phyloP scores from a whole-genome alignment of 352 stramenopile species.

The Pythium rishiriense region DNA sequence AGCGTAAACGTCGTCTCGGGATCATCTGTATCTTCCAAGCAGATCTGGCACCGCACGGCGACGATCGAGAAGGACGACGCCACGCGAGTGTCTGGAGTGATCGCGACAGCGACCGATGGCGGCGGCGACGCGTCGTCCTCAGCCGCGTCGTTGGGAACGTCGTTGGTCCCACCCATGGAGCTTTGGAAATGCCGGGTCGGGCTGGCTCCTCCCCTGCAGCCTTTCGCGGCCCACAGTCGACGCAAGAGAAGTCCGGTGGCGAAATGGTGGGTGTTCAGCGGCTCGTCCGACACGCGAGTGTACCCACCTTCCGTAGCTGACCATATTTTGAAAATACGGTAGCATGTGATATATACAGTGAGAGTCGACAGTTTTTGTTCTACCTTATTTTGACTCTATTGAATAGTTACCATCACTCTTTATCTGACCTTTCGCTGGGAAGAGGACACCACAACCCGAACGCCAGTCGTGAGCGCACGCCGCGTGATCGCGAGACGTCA shows the following conservation, averaged over 20 bases:
- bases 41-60: slow-evolving; percentile 6
- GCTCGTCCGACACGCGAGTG: background rate
- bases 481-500: no score
- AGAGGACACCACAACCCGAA: no score
- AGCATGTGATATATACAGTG: no score
- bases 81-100: background rate
- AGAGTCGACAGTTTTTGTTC: no score
- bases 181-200: background rate
- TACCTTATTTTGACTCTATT: no score
- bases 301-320: background rate
- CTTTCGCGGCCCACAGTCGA: no score
- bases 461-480: no score
- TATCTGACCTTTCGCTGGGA: no score
- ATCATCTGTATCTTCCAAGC: slow-evolving; percentile 1
- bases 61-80: background rate
- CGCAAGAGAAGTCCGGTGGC: background rate
- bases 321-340: background rate
- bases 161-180: background rate
- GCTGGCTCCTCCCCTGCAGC: no score
- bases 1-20: background rate
- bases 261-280: background rate
- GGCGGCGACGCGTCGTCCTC: background rate
- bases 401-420: no score
- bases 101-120: background rate
- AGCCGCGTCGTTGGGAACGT: background rate